A percentile compares a stretch with the other conserved stretches of the same genome.
Evolutionary conservation across 2,329 filamentous ascomycete species (phyloP).

Genomic region (Fusarium goolgardi): DNA sequence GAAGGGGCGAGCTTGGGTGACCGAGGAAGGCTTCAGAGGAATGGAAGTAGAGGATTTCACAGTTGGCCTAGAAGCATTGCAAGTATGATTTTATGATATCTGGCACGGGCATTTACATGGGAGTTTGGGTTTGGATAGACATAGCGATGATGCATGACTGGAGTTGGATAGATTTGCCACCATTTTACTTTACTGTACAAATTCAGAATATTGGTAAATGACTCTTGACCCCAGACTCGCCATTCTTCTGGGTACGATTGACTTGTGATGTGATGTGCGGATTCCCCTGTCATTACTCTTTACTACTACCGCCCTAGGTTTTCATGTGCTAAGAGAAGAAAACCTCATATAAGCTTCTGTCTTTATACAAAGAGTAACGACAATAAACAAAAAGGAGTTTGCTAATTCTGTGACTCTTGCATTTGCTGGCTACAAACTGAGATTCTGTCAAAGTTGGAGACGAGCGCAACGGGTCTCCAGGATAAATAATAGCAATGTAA

Average conservation of each 20-base stretch:
- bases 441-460: not conserved
- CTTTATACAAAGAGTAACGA: no score
- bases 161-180: constrained; percentile 31
- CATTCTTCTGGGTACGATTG: not conserved
- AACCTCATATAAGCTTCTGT: no score
- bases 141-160: constrained; percentile 34
- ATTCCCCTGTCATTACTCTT: not conserved
- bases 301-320: no score
- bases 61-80: constrained; percentile 40
- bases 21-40: constrained; percentile 87
- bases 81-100: constrained; percentile 22
- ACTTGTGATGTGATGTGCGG: not conserved
- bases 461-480: not conserved
- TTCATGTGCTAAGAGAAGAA: not conserved
- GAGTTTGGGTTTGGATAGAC: constrained; percentile 8
- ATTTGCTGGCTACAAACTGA: not conserved
- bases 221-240: not conserved
- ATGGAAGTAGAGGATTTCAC: constrained; percentile 65
- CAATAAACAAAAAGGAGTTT: not conserved
- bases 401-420: not conserved
- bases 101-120: constrained; percentile 23
- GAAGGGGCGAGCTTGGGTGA: constrained; percentile 75
- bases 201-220: not conserved
- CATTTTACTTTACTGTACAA: constrained; percentile 4
- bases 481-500: not conserved